Conservation (phyloP, 1,284 basidiomycete genomes). For the Ganoderma sp. region DNA sequence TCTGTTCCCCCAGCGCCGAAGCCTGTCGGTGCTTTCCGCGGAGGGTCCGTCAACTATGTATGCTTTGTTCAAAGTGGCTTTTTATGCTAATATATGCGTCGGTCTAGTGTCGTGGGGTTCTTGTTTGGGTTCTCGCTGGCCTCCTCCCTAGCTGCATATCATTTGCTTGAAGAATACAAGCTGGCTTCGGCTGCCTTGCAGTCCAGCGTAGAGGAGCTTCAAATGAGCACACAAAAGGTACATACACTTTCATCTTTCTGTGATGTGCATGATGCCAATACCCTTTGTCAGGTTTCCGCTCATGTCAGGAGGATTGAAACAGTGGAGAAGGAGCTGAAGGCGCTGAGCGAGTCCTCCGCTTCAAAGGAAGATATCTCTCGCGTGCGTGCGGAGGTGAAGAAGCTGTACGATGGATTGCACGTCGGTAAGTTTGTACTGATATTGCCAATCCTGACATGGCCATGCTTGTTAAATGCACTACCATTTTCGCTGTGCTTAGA, state of each 20-base stretch:
- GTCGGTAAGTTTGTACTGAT: conserved; percentile 57
- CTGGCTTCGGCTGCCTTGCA: conserved; percentile 83
- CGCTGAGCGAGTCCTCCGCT: conserved; percentile 67
- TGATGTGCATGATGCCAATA: not conserved
- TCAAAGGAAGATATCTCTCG: conserved; percentile 81
- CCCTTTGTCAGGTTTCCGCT: conserved; percentile 67
- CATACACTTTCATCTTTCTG: conserved; percentile 26
- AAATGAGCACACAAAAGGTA: conserved; percentile 83
- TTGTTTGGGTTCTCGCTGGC: conserved; percentile 88
- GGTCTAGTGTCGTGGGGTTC: conserved; percentile 83
- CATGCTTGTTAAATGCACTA: not conserved
- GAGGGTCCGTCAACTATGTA: conserved; percentile 63
- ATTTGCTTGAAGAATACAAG: conserved; percentile 90
- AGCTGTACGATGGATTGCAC: conserved; percentile 80
- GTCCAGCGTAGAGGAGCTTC: conserved; percentile 86
- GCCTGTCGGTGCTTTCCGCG: conserved; percentile 85
- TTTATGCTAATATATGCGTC: conserved; percentile 2
- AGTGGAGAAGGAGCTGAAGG: conserved; percentile 88
- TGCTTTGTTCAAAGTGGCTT: not conserved
- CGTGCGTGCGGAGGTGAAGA: conserved; percentile 83
- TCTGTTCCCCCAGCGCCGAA: conserved; percentile 67
- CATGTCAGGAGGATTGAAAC: conserved; percentile 86
- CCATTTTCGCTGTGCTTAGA: conserved; percentile 48
- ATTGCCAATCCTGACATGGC: not conserved
- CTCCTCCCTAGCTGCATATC: conserved; percentile 84